These are phyloP conservation scores for Coccomyxa sp. DNA, from an alignment of 139 green algal species.

Conservation along the genomic window DNA sequence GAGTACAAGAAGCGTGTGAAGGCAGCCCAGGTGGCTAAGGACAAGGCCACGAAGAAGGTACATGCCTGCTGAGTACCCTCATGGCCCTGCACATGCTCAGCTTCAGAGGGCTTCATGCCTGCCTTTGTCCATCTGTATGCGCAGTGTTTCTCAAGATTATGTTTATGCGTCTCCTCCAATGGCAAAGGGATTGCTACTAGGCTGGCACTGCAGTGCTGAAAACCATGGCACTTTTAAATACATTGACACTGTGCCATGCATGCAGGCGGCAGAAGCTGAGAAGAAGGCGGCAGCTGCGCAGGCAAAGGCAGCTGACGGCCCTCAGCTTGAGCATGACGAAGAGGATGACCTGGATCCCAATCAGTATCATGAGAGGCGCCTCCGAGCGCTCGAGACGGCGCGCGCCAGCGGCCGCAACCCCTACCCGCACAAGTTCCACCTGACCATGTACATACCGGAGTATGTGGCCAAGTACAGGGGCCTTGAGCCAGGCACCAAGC, in stretches of 20 bases:
- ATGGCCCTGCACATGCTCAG: not conserved
- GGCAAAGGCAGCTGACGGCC: slow-evolving; percentile 35
- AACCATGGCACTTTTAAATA: not conserved
- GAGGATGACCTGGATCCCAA: slow-evolving; percentile 79
- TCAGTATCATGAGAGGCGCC: slow-evolving; percentile 74
- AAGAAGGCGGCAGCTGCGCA: slow-evolving; percentile 43
- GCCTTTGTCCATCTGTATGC: not conserved
- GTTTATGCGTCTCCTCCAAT: not conserved
- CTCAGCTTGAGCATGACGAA: slow-evolving; percentile 56
- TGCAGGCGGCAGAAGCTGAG: slow-evolving; percentile 67
- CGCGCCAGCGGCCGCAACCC: slow-evolving; percentile 85
- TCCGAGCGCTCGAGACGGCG: slow-evolving; percentile 26
- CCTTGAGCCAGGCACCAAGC: slow-evolving; percentile 61
- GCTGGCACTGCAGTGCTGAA: not conserved
- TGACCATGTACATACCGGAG: slow-evolving; percentile 56
- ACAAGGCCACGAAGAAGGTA: slow-evolving; percentile 83
- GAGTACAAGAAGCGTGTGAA: slow-evolving; percentile 92
- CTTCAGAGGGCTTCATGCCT: not conserved
- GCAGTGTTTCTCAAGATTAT: not conserved
- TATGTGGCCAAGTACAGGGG: slow-evolving; percentile 75
- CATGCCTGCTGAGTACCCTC: not conserved
- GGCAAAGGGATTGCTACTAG: not conserved
- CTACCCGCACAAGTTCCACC: slow-evolving; percentile 98
- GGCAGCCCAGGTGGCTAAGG: slow-evolving; percentile 61
- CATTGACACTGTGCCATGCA: not conserved